Percentiles rank a stretch among this genome's conserved stretches.
Conservation (phyloP, 495 filamentous ascomycete species). For the Penicillium chermesinum region DNA sequence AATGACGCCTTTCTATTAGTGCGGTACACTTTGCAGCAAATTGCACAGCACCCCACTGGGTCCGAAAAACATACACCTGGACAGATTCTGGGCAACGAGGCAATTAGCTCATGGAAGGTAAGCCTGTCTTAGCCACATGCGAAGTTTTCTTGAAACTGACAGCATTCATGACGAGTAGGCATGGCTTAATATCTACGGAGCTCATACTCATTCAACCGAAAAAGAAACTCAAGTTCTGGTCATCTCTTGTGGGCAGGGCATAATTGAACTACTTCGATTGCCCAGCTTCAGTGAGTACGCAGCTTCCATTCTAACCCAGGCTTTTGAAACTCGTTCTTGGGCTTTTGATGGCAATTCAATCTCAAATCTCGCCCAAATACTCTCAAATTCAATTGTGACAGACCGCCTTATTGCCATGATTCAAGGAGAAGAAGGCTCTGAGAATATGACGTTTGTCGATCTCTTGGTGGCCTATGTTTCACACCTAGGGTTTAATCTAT, state of each 20-base stretch:
- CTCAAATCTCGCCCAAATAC: conserved; percentile 28
- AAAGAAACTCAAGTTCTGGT: conserved; percentile 24
- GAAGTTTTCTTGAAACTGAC: neutral
- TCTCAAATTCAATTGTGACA: conserved; percentile 29
- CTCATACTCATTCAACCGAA: conserved; percentile 7
- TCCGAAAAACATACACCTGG: conserved; percentile 19
- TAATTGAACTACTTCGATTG: conserved; percentile 26
- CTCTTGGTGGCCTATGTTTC: conserved; percentile 63
- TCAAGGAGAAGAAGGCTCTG: conserved; percentile 57
- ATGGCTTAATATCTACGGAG: conserved; percentile 20
- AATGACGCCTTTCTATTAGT: conserved; percentile 35
- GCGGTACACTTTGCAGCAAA: conserved; percentile 32
- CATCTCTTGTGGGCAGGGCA: conserved; percentile 25
- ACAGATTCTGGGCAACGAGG: conserved; percentile 23
- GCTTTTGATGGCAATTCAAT: conserved; percentile 17
- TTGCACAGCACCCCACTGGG: conserved; percentile 23
- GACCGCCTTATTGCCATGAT: conserved; percentile 42
- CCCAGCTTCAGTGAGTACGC: conserved; percentile 19
- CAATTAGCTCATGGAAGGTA: conserved; percentile 36
- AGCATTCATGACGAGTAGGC: conserved; percentile 3
- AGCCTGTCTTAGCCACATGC: conserved; percentile 2
- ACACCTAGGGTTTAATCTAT: conserved; percentile 26
- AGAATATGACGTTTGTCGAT: conserved; percentile 62
- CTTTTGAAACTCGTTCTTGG: conserved; percentile 21
- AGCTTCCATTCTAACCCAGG: conserved; percentile 18